These are phyloP conservation scores for Schwanniomyces vanrijiae DNA, from an alignment of 805 yeast species.

Conservation along the genomic window DNA sequence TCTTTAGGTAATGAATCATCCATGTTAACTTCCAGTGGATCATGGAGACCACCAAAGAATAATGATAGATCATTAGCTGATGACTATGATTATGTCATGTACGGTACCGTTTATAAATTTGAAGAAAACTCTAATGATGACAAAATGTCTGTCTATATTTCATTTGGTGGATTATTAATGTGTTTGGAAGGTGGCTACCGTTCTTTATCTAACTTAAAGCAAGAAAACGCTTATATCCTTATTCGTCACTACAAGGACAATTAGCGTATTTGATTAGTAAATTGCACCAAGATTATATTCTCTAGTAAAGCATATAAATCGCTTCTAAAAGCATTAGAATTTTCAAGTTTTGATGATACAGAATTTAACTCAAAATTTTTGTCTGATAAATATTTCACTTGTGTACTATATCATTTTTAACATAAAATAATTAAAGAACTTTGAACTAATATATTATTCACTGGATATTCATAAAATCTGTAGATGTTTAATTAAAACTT, in stretches of 20 bases:
- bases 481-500: background rate
- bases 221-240: slow-evolving; percentile 88
- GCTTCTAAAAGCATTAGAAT: background rate
- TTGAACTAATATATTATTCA: background rate
- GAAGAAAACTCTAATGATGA: slow-evolving; percentile 75
- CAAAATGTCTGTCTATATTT: slow-evolving; percentile 82
- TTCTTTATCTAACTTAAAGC: slow-evolving; percentile 82
- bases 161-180: slow-evolving; percentile 93
- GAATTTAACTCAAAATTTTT: background rate
- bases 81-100: slow-evolving; percentile 97
- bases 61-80: slow-evolving; percentile 88
- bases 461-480: too few species aligned
- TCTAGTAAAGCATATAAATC: background rate
- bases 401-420: background rate
- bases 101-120: slow-evolving; percentile 95
- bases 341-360: background rate
- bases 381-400: background rate
- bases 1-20: slow-evolving; percentile 54
- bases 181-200: slow-evolving; percentile 95
- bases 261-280: slow-evolving; percentile 4
- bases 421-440: background rate
- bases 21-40: slow-evolving; percentile 52
- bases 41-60: slow-evolving; percentile 83
- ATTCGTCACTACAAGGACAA: slow-evolving; percentile 66
- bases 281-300: background rate